Base-by-base conservation (phyloP, 2,329 filamentous ascomycete genomes). In the Paracamarosporium sp. region DNA sequence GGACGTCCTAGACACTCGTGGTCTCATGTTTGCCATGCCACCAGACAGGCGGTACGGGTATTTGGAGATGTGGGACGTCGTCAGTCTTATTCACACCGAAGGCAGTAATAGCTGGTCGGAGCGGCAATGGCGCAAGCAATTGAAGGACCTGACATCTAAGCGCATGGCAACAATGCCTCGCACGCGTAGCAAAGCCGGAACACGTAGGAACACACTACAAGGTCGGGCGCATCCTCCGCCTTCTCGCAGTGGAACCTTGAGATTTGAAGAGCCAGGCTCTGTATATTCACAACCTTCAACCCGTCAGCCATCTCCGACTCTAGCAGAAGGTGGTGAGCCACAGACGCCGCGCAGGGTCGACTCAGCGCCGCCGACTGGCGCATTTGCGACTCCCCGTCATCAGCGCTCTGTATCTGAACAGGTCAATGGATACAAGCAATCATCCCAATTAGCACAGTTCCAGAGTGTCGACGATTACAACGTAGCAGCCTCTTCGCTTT, bases 21-120 rank as follows among this genome's bases (percentile, higher is more conserved):
- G 95, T 55, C 83, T 99, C 63, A 99, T 99, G 95, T 99, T 98
- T 76, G 95, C 93, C 5, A 96, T 99, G 89, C 94, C 95, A 0
- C 92, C 91, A 67, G 88, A 95, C 66, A 88, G 89, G 52, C 86
- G 91, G 63, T 96, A 96, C 69, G 93, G 94, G 0, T 98, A 98
- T 70, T 80, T 99, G 25, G 95, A 98, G 70, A 88, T 93, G 33
- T 79, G 93, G 55, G 95, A 99, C 72, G 91, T 98, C 15, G 88
- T 89, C 4, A 85, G 85, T 52, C 80, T 98, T 40, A 93, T 99
- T 60, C 84, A 90, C 61, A 89, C 89, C 3, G 85, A 92, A 3
- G 91, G 90, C 20, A 96, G 90, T 74, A 80, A 85, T 20, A 81
- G 78, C 24, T 97, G 93, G 93, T 88, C 83, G 43, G 95, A 98